Evolutionary conservation across 148 eudicot species (phyloP).

Genomic region (Nyssa sinensis): DNA sequence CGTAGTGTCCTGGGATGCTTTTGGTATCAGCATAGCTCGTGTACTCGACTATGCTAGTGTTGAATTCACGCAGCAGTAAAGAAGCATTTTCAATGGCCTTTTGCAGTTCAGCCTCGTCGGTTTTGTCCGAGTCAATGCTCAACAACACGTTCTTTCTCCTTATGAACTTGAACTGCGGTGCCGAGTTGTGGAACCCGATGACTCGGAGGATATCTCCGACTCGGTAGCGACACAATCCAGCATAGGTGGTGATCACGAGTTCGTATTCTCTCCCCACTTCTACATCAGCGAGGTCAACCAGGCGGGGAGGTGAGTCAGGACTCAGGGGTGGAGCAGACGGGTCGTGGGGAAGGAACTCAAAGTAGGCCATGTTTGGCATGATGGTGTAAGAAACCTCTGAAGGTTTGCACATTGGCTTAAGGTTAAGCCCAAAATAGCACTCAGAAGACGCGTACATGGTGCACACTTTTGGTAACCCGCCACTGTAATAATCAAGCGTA

Average conservation of each 20-base stretch:
- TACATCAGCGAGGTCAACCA: slow-evolving; percentile 17
- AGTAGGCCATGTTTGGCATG: slow-evolving; percentile 27
- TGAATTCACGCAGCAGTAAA: slow-evolving; percentile 16
- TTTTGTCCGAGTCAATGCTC: slow-evolving; percentile 39
- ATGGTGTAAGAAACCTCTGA: slow-evolving; percentile 18
- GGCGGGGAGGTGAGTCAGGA: slow-evolving; percentile 12
- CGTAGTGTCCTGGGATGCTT: slow-evolving; percentile 37
- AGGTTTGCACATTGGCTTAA: slow-evolving; percentile 12
- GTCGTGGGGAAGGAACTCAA: slow-evolving; percentile 18
- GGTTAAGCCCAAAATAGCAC: slow-evolving; percentile 21
- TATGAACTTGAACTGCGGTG: slow-evolving; percentile 21
- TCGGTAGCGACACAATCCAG: slow-evolving; percentile 20
- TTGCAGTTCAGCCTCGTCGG: slow-evolving; percentile 35
- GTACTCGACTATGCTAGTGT: slow-evolving; percentile 29
- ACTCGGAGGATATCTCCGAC: slow-evolving; percentile 19
- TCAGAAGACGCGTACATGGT: slow-evolving; percentile 39
- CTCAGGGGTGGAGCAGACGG: not conserved
- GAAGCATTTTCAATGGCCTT: slow-evolving; percentile 31
- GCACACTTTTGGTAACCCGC: slow-evolving; percentile 9
- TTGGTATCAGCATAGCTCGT: slow-evolving; percentile 32
- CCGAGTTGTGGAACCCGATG: slow-evolving; percentile 16
- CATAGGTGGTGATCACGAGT: slow-evolving; percentile 18
- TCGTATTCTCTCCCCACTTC: slow-evolving; percentile 21
- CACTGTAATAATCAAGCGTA: slow-evolving; percentile 13
- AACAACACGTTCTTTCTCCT: slow-evolving; percentile 19